A percentile compares a stretch with the other conserved stretches of the same genome.
Evolutionary conservation across 139 green algal genomes (phyloP).

Genomic region (Monoraphidium neglectum): DNA sequence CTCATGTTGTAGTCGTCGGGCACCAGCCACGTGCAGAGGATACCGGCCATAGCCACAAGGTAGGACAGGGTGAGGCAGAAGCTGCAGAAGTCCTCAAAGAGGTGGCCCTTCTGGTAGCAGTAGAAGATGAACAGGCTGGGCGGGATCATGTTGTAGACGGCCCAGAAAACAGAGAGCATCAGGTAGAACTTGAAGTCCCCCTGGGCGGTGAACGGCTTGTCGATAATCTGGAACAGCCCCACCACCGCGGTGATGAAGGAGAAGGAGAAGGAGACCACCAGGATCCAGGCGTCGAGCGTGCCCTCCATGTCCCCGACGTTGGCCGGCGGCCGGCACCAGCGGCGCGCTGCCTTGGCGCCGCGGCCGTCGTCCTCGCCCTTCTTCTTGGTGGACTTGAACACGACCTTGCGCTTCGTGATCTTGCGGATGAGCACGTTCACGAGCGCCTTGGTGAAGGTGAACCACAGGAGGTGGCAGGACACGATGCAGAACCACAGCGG

Average conservation of each 20-base stretch:
- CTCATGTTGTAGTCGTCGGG: conserved; percentile 42
- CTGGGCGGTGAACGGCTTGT: conserved; percentile 43
- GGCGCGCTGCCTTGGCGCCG: conserved; percentile 14
- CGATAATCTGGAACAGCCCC: conserved; percentile 38
- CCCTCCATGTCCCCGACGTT: conserved; percentile 40
- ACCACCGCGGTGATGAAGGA: conserved; percentile 26
- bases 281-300: conserved; percentile 34
- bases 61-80: conserved; percentile 36
- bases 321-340: conserved; percentile 16
- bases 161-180: conserved; percentile 39
- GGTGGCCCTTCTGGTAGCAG: conserved; percentile 41
- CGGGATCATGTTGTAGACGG: conserved; percentile 43
- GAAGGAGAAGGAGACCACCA: conserved; percentile 33
- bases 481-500: conserved; percentile 43
- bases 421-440: conserved; percentile 40
- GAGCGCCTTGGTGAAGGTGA: conserved; percentile 37
- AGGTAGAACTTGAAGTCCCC: conserved; percentile 40
- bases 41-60: conserved; percentile 31
- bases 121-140: conserved; percentile 43
- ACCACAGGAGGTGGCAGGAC: conserved; percentile 43
- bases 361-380: conserved; percentile 39
- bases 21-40: conserved; percentile 37
- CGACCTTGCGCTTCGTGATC: conserved; percentile 27
- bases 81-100: conserved; percentile 42
- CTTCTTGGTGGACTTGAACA: conserved; percentile 47